Evolutionary conservation across 441 rosid species (phyloP).

Genomic region (Erysimum pusillum): DNA sequence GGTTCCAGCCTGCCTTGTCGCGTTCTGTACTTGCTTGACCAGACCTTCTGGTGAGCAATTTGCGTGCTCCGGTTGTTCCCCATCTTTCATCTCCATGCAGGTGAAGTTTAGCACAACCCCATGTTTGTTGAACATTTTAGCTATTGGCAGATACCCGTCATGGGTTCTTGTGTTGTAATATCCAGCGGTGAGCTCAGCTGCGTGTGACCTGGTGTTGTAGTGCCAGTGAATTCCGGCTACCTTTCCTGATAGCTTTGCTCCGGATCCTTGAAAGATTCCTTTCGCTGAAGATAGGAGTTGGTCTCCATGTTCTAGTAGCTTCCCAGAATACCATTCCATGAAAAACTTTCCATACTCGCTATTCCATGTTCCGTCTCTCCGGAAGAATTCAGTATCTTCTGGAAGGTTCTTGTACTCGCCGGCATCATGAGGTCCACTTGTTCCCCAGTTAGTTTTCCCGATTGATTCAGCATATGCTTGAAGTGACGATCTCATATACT

Average conservation of each 20-base stretch:
- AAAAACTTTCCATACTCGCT: slow-evolving; percentile 86
- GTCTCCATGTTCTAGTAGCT: slow-evolving; percentile 84
- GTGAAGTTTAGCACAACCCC: slow-evolving; percentile 85
- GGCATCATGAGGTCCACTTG: slow-evolving; percentile 80
- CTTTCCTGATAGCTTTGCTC: slow-evolving; percentile 77
- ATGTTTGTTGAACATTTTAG: slow-evolving; percentile 73
- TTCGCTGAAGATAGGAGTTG: slow-evolving; percentile 74
- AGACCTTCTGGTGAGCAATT: slow-evolving; percentile 91
- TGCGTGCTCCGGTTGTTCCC: slow-evolving; percentile 73
- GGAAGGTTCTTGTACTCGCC: slow-evolving; percentile 87
- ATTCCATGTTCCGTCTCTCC: slow-evolving; percentile 87
- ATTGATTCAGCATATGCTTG: slow-evolving; percentile 80
- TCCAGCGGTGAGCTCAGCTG: slow-evolving; percentile 94
- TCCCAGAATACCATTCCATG: slow-evolving; percentile 82
- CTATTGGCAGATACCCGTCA: slow-evolving; percentile 85
- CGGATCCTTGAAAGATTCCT: slow-evolving; percentile 73
- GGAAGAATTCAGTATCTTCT: slow-evolving; percentile 83
- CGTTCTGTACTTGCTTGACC: slow-evolving; percentile 79
- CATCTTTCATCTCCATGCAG: slow-evolving; percentile 96
- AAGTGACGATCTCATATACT: slow-evolving; percentile 91
- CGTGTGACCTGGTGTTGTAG: slow-evolving; percentile 89
- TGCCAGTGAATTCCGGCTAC: slow-evolving; percentile 98
- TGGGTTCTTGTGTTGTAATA: slow-evolving; percentile 79
- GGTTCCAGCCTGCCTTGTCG: slow-evolving; percentile 61
- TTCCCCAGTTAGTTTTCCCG: slow-evolving; percentile 80